Evolutionary conservation across 2,329 filamentous ascomycete species (phyloP).

Genomic region (Samsoniella hepiali): DNA sequence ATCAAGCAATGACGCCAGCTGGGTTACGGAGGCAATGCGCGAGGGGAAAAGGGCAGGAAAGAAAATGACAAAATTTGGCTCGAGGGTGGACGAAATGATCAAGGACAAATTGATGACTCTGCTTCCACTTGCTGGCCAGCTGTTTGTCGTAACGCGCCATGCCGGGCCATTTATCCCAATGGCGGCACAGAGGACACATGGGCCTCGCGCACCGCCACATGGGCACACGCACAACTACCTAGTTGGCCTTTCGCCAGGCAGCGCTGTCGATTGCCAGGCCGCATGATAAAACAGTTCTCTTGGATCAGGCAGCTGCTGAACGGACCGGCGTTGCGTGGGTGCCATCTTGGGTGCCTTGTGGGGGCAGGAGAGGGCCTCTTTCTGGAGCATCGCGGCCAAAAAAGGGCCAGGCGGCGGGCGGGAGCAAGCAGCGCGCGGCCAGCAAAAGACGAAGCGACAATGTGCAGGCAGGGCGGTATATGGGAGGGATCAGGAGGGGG

Average conservation of each 20-base stretch:
- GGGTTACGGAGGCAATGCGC: constrained; percentile 3
- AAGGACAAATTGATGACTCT: not conserved
- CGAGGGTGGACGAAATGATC: not conserved
- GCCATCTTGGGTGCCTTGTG: constrained; percentile 11
- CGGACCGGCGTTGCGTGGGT: not conserved
- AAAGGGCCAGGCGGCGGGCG: not conserved
- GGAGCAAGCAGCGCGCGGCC: not conserved
- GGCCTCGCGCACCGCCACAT: not conserved
- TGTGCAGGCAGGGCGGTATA: not conserved
- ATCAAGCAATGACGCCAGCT: constrained; percentile 19
- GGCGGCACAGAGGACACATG: constrained; percentile 17
- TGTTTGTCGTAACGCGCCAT: not conserved
- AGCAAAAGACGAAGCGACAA: not conserved
- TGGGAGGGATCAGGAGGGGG: not conserved
- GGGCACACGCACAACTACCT: not conserved
- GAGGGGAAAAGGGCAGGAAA: constrained; percentile 5
- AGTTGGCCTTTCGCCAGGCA: not conserved
- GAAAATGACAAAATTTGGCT: not conserved
- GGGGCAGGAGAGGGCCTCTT: constrained; percentile 15
- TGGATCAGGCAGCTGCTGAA: not conserved
- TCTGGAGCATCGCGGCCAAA: constrained; percentile 9
- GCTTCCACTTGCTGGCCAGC: not conserved
- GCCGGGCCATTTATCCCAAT: constrained; percentile 10
- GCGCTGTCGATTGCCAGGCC: not conserved
- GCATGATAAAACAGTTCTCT: not conserved